Percentiles rank a stretch among this genome's conserved stretches.
These are phyloP conservation scores for Blastobotrys chiropterorum DNA, from an alignment of 805 yeast species.

Conservation along the genomic window DNA sequence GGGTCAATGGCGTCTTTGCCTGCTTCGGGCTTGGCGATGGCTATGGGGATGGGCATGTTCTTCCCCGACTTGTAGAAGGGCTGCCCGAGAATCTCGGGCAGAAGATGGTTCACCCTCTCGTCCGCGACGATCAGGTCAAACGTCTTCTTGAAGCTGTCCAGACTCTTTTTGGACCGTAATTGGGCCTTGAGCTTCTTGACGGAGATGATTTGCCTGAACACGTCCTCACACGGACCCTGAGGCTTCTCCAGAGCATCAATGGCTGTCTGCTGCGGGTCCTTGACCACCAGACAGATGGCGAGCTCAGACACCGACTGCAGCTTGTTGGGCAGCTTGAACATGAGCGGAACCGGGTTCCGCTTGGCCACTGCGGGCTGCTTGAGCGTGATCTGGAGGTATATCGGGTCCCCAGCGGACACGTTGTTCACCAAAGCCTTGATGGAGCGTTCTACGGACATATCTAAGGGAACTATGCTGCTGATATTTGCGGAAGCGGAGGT, in stretches of 20 bases:
- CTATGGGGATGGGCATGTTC: slow-evolving; percentile 62
- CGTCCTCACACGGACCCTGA: slow-evolving; percentile 52
- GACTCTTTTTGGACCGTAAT: slow-evolving; percentile 38
- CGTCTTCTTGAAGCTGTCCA: slow-evolving; percentile 42
- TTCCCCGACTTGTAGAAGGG: slow-evolving; percentile 58
- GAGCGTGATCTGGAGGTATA: slow-evolving; percentile 17
- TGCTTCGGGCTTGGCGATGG: slow-evolving; percentile 23
- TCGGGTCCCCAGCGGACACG: slow-evolving; percentile 8
- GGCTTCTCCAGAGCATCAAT: slow-evolving; percentile 42
- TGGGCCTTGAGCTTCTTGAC: slow-evolving; percentile 49
- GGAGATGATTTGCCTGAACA: slow-evolving; percentile 55
- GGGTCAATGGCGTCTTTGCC: slow-evolving; percentile 46
- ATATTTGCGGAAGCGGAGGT: no score
- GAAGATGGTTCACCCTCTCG: slow-evolving; percentile 54
- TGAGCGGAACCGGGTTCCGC: slow-evolving; percentile 13
- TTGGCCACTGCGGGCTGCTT: slow-evolving; percentile 3
- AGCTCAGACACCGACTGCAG: slow-evolving; percentile 14
- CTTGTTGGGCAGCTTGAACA: slow-evolving; percentile 19
- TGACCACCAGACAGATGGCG: slow-evolving; percentile 46
- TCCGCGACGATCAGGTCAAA: slow-evolving; percentile 62
- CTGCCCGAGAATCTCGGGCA: slow-evolving; percentile 54
- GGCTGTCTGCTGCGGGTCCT: slow-evolving; percentile 62
- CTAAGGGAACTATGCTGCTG: no score
- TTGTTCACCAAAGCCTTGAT: slow-evolving; percentile 12
- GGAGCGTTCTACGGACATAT: slow-evolving; percentile 1